Percentiles rank a stretch among this genome's conserved stretches.
Conservation (phyloP, 768 basidiomycete genomes). For the Serpula lacrymans region DNA sequence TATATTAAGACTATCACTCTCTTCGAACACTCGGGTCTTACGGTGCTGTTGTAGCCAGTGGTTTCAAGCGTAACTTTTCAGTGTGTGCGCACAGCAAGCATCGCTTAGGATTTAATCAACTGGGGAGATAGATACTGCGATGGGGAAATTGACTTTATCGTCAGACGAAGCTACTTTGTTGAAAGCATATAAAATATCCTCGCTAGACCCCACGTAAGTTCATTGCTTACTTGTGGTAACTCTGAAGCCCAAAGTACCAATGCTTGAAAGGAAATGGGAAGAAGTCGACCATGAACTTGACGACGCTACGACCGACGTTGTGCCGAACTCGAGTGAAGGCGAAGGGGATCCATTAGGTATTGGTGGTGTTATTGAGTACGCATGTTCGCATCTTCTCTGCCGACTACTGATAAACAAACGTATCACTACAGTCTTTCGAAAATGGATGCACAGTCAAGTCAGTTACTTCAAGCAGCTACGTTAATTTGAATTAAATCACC, state of each 20-base stretch:
- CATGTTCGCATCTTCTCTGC: conserved; percentile 10
- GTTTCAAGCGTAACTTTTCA: too few relatives aligned
- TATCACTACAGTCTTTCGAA: conserved; percentile 47
- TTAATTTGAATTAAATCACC: conserved; percentile 7
- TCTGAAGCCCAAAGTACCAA: conserved; percentile 7
- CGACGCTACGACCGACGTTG: conserved; percentile 66
- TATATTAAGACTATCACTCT: too few relatives aligned
- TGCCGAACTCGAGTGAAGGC: conserved; percentile 56
- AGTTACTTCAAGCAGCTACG: conserved; percentile 24
- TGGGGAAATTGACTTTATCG: conserved; percentile 65
- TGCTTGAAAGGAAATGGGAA: conserved; percentile 72
- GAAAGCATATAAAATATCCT: conserved; percentile 83
- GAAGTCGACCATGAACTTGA: conserved; percentile 83
- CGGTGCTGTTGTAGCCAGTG: too few relatives aligned
- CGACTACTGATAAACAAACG: neutral
- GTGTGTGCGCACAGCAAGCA: neutral
- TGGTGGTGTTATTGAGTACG: conserved; percentile 60
- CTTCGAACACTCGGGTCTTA: too few relatives aligned
- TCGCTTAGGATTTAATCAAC: neutral
- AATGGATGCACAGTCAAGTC: conserved; percentile 79
- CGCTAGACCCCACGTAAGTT: conserved; percentile 68
- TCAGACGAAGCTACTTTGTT: conserved; percentile 81
- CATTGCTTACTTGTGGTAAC: conserved; percentile 3
- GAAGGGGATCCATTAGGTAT: conserved; percentile 81
- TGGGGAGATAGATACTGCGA: conserved; percentile 16